Percentiles rank a stretch among this genome's conserved stretches.
These are phyloP conservation scores for Spiraea crenata DNA, from an alignment of 331 rosid genomes.

Conservation along the genomic window DNA sequence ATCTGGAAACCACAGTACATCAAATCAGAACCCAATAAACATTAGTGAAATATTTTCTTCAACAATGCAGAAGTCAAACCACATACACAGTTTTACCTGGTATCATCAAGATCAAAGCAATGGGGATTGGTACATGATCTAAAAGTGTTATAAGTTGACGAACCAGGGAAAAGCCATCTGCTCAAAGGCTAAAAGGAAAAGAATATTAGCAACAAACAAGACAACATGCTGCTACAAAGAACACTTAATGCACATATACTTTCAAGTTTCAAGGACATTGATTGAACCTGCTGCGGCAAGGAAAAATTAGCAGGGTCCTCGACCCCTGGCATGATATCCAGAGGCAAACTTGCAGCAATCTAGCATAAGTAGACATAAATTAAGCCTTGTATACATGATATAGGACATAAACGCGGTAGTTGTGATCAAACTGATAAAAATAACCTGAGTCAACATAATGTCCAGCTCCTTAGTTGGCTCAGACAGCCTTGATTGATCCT, in stretches of 20 bases:
- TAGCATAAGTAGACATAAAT: conserved; percentile 32
- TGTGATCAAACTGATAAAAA: conserved; percentile 25
- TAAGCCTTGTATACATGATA: conserved; percentile 27
- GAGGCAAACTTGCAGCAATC: conserved; percentile 77
- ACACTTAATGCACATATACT: conserved; percentile 7
- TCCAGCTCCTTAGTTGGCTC: conserved; percentile 87
- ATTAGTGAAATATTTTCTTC: not conserved
- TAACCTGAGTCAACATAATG: conserved; percentile 82
- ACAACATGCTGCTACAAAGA: conserved; percentile 1
- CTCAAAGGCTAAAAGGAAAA: conserved; percentile 72
- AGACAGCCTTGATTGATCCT: conserved; percentile 72
- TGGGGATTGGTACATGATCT: conserved; percentile 95
- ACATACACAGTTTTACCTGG: conserved; percentile 47
- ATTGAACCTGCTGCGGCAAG: conserved; percentile 89
- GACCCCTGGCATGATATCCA: conserved; percentile 97
- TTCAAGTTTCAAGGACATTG: conserved; percentile 24
- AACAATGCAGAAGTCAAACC: not conserved
- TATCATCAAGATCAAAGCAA: conserved; percentile 73
- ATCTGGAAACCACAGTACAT: conserved; percentile 50
- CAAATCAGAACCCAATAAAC: not conserved
- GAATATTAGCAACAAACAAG: conserved; percentile 30
- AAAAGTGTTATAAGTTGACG: conserved; percentile 82
- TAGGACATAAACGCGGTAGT: not conserved
- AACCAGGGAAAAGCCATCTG: conserved; percentile 90
- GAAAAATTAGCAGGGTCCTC: conserved; percentile 83